These are phyloP conservation scores for Ceratocystis destructans DNA, from an alignment of 2,329 filamentous ascomycete genomes.

Conservation along the genomic window DNA sequence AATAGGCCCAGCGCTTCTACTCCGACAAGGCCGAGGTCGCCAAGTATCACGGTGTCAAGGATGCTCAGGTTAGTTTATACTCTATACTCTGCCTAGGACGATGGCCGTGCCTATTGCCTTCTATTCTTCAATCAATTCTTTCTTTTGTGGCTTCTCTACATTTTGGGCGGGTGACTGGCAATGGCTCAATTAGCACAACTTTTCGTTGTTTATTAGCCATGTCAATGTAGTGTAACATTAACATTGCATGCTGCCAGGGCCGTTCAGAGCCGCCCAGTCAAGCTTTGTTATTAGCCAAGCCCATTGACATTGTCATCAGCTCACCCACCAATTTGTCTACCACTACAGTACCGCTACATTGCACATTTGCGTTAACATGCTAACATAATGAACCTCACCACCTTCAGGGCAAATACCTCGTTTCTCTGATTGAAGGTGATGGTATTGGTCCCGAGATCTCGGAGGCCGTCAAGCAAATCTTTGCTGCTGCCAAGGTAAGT, in stretches of 20 bases:
- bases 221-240: no score
- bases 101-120: no score
- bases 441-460: slow-evolving; percentile 97
- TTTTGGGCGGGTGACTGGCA: no score
- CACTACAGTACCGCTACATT: not conserved
- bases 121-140: no score
- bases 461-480: slow-evolving; percentile 97
- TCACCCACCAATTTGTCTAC: not conserved
- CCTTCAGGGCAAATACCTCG: slow-evolving; percentile 76
- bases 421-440: slow-evolving; percentile 96
- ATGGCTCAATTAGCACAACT: no score
- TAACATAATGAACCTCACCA: not conserved
- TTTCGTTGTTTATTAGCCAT: no score
- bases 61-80: slow-evolving; percentile 55
- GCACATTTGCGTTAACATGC: not conserved
- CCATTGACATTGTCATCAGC: no score
- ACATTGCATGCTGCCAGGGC: no score
- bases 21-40: slow-evolving; percentile 55
- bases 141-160: no score
- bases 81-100: slow-evolving; percentile 1
- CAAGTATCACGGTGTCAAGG: slow-evolving; percentile 86
- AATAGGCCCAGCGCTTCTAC: slow-evolving; percentile 47
- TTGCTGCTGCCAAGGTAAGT: slow-evolving; percentile 76
- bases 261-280: not conserved
- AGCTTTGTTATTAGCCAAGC: no score